A percentile compares a stretch with the other conserved stretches of the same genome.
Conservation (phyloP, 1,284 basidiomycete species). For the Taiwanofungus camphoratus region DNA sequence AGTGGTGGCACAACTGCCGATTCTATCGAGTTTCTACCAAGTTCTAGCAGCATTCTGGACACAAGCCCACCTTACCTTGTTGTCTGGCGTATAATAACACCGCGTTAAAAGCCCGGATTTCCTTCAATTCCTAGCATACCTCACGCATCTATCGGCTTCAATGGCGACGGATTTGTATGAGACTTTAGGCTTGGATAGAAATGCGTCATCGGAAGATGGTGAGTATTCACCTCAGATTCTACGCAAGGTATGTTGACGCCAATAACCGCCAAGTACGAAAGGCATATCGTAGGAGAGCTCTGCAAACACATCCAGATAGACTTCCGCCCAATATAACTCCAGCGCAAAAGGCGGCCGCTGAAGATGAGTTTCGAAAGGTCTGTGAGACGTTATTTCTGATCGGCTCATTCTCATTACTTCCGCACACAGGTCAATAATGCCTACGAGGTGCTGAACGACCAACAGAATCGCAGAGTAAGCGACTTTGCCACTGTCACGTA, state of each 20-base stretch:
- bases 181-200: conserved; percentile 30
- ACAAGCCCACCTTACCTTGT: too few relatives aligned
- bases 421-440: conserved; percentile 42
- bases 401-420: background rate
- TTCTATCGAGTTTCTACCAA: too few relatives aligned
- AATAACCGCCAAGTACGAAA: conserved; percentile 34
- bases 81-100: too few relatives aligned
- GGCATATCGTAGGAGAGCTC: conserved; percentile 40
- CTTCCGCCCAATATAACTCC: conserved; percentile 31
- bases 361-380: conserved; percentile 42
- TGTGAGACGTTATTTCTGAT: background rate
- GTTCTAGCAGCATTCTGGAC: too few relatives aligned
- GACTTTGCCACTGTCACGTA: conserved; percentile 4
- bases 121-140: too few relatives aligned
- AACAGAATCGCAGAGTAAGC: conserved; percentile 35
- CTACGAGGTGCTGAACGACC: conserved; percentile 43
- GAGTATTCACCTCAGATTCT: conserved; percentile 17
- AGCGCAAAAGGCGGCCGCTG: conserved; percentile 35
- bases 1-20: too few relatives aligned
- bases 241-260: background rate
- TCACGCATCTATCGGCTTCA: too few relatives aligned
- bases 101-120: too few relatives aligned
- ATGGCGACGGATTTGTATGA: conserved; percentile 62
- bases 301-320: conserved; percentile 47
- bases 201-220: conserved; percentile 41